Base-by-base conservation (phyloP, 2,329 filamentous ascomycete genomes). In the Gnomoniopsis sp. region DNA sequence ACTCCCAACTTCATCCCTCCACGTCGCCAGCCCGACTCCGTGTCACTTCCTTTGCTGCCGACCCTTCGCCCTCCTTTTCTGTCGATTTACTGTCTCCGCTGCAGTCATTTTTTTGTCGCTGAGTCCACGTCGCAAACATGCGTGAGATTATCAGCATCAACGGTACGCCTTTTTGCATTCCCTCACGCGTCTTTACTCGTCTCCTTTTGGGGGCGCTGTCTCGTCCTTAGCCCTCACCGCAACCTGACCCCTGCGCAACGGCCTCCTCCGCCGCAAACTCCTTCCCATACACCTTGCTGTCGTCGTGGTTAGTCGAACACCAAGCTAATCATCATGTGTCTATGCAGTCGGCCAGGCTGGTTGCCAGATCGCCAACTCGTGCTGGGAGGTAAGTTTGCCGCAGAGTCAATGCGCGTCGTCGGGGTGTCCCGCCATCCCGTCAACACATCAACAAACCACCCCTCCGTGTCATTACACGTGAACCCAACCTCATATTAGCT, bases 331-430 rank as follows among this genome's bases (percentile, higher is more conserved):
- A 80, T 66, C 68, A 72, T 4, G 65, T 71, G 77, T 74, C 71
- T 76, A 64, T 70, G 53, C 73, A 99, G 95, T 99, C 85, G 95
- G 95, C 81, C 95, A 99, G 87, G 95, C 95, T 77, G 95, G 95
- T 89, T 98, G 95, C 88, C 95, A 99, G 79, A 99, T 99, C 75
- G 95, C 93, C 82, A 99, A 99, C 85, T 95, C 95, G 71, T 98
- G 95, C 88, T 99, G 95, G 95, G 95, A 99, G 92, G 95, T 99
- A 83, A 83, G 91, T 83, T 73, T 71, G 62, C 60, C 49, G 49
- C 21, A 19, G 48, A 36, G 30, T 36, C 30, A 49, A 11, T 43
- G 46, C 59, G 59, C 59, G 52, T 53, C 12, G 59, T 44, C 41
- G 34, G 26, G 33, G 14, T 53, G 43, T 53, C 22, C 59, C 57